Percentiles rank a stretch among this genome's conserved stretches.
phyloP scores from a whole-genome alignment of 2,329 filamentous ascomycete species.

The Cladosporium sp. region DNA sequence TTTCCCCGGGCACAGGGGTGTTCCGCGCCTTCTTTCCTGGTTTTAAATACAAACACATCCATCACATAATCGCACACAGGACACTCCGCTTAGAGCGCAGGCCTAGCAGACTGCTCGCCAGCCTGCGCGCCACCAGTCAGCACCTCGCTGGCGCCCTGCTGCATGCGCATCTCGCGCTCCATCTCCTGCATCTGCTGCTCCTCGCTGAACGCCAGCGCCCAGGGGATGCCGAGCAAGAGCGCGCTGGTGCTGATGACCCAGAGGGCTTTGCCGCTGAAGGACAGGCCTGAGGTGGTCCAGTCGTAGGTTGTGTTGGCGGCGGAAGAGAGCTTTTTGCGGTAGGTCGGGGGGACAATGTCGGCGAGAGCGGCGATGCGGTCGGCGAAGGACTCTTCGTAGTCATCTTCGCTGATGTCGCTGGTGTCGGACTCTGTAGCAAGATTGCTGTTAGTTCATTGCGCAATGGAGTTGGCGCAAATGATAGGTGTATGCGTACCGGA shows the following conservation, averaged over 20 bases:
- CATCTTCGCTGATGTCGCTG: conserved; percentile 59
- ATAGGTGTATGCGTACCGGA: conserved; percentile 60
- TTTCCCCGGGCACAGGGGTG: not conserved
- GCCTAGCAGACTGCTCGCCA: conserved; percentile 6
- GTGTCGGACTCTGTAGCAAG: conserved; percentile 57
- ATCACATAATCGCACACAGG: not conserved
- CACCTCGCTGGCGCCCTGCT: conserved; percentile 81
- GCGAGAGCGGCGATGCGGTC: conserved; percentile 41
- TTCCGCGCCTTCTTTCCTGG: not conserved
- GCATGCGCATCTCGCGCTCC: conserved; percentile 96
- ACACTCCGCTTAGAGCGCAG: not conserved
- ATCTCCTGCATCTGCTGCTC: conserved; percentile 96
- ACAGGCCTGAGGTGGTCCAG: conserved; percentile 57
- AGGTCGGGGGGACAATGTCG: conserved; percentile 42
- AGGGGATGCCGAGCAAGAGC: conserved; percentile 86
- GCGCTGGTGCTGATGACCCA: conserved; percentile 90
- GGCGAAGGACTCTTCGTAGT: conserved; percentile 41
- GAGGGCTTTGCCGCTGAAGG: conserved; percentile 77
- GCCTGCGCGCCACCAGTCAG: conserved; percentile 10
- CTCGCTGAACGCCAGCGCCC: conserved; percentile 87
- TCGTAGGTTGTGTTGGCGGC: conserved; percentile 49
- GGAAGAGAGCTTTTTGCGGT: conserved; percentile 39
- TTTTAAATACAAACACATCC: not conserved
- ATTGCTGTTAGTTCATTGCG: not conserved
- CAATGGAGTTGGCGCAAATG: not conserved